Evolutionary conservation across 441 rosid species (phyloP).

Genomic region (Pelargonium cotyledonis): DNA sequence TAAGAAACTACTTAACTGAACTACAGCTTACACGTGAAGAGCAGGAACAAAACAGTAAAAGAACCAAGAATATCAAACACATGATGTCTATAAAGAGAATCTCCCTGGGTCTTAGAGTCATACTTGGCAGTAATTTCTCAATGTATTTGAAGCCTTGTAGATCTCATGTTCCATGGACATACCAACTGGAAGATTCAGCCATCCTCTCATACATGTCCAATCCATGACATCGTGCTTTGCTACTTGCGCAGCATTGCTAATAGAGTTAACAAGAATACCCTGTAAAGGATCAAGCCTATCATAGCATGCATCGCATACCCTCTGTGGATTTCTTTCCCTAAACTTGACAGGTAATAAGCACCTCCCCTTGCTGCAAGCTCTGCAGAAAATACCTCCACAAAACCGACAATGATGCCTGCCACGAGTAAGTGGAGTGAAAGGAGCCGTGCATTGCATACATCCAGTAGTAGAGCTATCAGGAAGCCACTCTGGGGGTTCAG

Average conservation of each 20-base stretch:
- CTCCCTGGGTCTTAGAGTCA: slow-evolving; percentile 13
- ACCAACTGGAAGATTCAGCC: slow-evolving; percentile 93
- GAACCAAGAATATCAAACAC: neutral
- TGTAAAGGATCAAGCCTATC: slow-evolving; percentile 96
- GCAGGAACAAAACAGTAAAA: neutral
- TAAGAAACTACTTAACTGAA: slow-evolving; percentile 4
- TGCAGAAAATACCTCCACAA: slow-evolving; percentile 91
- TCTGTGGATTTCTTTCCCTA: slow-evolving; percentile 82
- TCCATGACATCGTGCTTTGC: slow-evolving; percentile 93
- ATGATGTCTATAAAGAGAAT: neutral
- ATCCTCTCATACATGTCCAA: slow-evolving; percentile 90
- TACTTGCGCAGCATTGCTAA: slow-evolving; percentile 83
- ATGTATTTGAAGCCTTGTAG: slow-evolving; percentile 78
- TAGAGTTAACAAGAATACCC: slow-evolving; percentile 62
- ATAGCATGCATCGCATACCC: slow-evolving; percentile 91
- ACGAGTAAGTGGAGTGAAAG: slow-evolving; percentile 72
- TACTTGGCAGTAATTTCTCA: slow-evolving; percentile 79
- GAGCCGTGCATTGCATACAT: slow-evolving; percentile 79
- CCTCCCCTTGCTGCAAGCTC: slow-evolving; percentile 72
- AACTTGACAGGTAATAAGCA: slow-evolving; percentile 75
- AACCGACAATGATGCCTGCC: slow-evolving; percentile 98
- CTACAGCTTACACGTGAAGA: neutral
- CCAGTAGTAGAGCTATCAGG: slow-evolving; percentile 71
- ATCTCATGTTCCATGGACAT: slow-evolving; percentile 93
- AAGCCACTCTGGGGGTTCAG: slow-evolving; percentile 93